A percentile compares a stretch with the other conserved stretches of the same genome.
Conservation (phyloP, 2,329 filamentous ascomycete species). For the Orbilia quercus region DNA sequence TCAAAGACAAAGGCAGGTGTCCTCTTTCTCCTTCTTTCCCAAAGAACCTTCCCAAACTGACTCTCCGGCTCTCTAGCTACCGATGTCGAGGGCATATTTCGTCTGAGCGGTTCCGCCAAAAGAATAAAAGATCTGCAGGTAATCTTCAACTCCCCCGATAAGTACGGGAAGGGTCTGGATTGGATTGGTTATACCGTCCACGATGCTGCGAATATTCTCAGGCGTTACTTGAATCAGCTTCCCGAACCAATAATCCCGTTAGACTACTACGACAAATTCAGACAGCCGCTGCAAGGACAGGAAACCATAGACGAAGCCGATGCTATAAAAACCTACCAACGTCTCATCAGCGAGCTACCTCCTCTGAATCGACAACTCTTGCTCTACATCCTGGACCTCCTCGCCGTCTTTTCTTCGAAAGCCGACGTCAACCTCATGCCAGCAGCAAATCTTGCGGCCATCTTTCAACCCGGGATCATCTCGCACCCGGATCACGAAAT, state of each 20-base stretch:
- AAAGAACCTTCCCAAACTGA: not conserved
- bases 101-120: conserved; percentile 93
- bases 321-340: conserved; percentile 86
- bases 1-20: conserved; percentile 91
- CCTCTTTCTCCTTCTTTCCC: not conserved
- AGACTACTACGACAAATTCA: conserved; percentile 90
- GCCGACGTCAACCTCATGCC: conserved; percentile 97
- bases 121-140: conserved; percentile 95
- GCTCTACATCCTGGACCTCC: conserved; percentile 92
- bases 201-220: conserved; percentile 94
- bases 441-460: conserved; percentile 90
- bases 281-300: conserved; percentile 78
- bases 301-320: conserved; percentile 76
- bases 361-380: conserved; percentile 92
- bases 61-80: conserved; percentile 72
- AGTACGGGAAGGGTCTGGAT: conserved; percentile 94
- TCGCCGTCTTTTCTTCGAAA: conserved; percentile 97
- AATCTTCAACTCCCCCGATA: conserved; percentile 91
- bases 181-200: conserved; percentile 99
- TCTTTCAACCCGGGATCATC: conserved; percentile 96
- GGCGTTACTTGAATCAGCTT: conserved; percentile 93
- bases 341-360: conserved; percentile 89
- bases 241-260: conserved; percentile 96
- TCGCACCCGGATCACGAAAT: conserved; percentile 95
- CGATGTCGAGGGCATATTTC: conserved; percentile 94